Evolutionary conservation across 306 rosid species (phyloP).

Genomic region (Prunus salicina): DNA sequence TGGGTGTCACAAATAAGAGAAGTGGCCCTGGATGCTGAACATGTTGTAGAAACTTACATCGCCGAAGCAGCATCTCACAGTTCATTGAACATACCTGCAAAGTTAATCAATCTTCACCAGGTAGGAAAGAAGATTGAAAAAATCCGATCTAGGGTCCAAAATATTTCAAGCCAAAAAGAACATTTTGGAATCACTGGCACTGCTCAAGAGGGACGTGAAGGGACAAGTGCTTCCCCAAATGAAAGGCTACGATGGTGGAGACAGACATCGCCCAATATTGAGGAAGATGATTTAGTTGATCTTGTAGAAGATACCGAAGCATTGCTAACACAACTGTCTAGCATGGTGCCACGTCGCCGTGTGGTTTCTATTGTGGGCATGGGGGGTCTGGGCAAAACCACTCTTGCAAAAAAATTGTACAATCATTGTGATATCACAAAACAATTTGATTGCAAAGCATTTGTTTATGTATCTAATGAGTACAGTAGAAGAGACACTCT

Average conservation of each 20-base stretch:
- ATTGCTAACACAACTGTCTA: not conserved
- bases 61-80: conserved; percentile 10
- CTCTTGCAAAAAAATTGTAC: not conserved
- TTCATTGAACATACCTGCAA: conserved; percentile 19
- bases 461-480: not conserved
- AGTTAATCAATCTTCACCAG: conserved; percentile 23
- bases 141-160: not conserved
- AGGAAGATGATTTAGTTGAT: not conserved
- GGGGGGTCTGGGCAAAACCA: not conserved
- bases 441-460: not conserved
- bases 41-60: conserved; percentile 34
- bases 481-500: not conserved
- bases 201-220: not conserved
- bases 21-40: conserved; percentile 36
- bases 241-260: not conserved
- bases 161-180: not conserved
- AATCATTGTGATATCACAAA: not conserved
- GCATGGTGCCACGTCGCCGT: not conserved
- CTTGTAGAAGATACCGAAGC: not conserved
- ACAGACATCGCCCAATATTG: not conserved
- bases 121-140: not conserved
- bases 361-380: conserved; percentile 7
- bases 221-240: not conserved
- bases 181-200: not conserved
- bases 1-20: conserved; percentile 46